Percentiles rank a stretch among this genome's conserved stretches.
These are phyloP conservation scores for Chlorella sp. DNA, from an alignment of 139 green algal genomes.

Conservation along the genomic window DNA sequence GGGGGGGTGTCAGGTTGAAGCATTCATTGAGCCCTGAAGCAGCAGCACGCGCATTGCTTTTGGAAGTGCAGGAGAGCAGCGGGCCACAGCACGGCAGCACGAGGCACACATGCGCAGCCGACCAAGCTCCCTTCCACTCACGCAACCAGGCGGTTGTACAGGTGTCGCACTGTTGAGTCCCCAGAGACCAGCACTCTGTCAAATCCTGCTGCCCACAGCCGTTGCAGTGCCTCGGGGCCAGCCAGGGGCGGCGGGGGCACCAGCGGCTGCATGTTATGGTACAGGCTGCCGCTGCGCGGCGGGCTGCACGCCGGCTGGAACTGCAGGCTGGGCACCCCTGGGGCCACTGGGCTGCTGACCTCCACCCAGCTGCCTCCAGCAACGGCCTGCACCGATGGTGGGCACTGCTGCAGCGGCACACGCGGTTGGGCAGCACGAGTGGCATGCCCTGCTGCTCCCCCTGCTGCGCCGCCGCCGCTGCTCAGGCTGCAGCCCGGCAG, in stretches of 20 bases:
- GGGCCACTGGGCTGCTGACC: background rate
- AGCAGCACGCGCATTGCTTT: no score
- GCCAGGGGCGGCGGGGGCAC: background rate
- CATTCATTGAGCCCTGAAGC: no score
- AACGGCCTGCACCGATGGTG: background rate
- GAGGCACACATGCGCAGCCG: background rate
- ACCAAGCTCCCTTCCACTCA: background rate
- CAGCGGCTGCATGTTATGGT: no score
- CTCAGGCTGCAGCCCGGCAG: background rate
- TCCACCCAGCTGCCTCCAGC: background rate
- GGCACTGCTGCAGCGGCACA: background rate
- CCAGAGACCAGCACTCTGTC: constrained; percentile 5
- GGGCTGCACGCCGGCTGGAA: background rate
- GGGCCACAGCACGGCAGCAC: background rate
- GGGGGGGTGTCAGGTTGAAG: no score
- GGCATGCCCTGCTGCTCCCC: background rate
- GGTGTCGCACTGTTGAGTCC: constrained; percentile 16
- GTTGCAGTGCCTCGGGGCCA: background rate
- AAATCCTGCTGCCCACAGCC: background rate
- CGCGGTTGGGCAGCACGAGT: background rate
- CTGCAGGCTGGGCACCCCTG: background rate
- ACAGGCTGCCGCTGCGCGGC: background rate
- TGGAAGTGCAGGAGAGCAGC: background rate
- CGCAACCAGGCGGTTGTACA: constrained; percentile 21
- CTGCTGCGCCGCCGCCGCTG: background rate